Base-by-base conservation (phyloP, 192 early-diverging fungal species). In the Coemansia sp. region DNA sequence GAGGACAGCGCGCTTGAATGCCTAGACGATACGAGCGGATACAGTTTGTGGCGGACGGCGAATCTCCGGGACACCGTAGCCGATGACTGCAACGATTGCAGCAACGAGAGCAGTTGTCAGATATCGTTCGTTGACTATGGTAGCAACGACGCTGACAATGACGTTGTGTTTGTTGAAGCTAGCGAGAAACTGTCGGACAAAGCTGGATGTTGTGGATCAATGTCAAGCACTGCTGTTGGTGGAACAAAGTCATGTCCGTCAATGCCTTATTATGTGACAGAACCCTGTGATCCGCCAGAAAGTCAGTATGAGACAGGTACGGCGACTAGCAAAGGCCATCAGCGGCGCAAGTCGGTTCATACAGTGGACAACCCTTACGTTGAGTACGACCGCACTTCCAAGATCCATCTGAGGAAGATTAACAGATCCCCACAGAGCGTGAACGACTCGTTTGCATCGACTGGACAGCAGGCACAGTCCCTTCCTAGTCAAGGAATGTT, bases 401-500 rank as follows among this genome's bases (percentile, higher is more conserved):
- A 22, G 20, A 47, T 6, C 44, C 22, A 47, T 23, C 1, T 47
- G 6, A 20, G 44, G 20, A 47, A 47, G 20, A 23, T 47, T 23
- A 47, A 22, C 44, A 48, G 45, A 22, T 48, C 45, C n/a, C 28
- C 45, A 23, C 61, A 52, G 50, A 60, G 65, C 40, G 42, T 37
- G 17, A 22, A 58, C 7, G 55, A 50, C 31, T 55, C 59, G 45
- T 23, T 48, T 29, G 45, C 22, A 1, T 48, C 45, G 6, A 33
- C 65, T 5, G 66, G 52, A 6, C 50, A 48, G 5, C 45, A 58
- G 55, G 59, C 71, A 13, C 64, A 45, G 61, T 72, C 75, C 40
- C 41, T 72, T 20, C 64, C 70, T 9, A 70, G 67, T 57, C 74
- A 70, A 57, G 68, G 57, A 2, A 57, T 54, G 25, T 45, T 59